Percentiles rank a stretch among this genome's conserved stretches.
phyloP scores from a whole-genome alignment of 208 protist genomes.

The Strigomonas oncopelti region DNA sequence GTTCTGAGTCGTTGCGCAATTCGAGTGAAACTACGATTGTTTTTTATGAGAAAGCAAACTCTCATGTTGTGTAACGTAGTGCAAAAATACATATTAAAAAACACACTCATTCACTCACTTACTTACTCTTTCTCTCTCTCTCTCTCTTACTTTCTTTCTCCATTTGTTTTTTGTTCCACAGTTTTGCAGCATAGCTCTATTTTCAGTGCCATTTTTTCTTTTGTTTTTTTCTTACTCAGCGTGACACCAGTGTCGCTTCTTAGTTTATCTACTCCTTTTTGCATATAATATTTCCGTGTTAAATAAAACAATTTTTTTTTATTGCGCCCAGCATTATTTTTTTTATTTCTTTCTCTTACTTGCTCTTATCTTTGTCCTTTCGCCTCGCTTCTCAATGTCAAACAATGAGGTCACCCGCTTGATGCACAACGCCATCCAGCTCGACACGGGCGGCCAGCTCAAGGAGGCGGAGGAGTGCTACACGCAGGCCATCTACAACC shows the following conservation, averaged over 20 bases:
- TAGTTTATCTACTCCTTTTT: not conserved
- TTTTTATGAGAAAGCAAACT: too few relatives aligned
- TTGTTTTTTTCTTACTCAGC: slow-evolving; percentile 10
- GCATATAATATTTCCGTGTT: not conserved
- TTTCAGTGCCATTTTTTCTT: not conserved
- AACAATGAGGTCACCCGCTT: slow-evolving; percentile 14
- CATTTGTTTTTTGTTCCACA: slow-evolving; percentile 8
- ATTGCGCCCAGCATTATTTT: too few relatives aligned
- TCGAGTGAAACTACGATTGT: too few relatives aligned
- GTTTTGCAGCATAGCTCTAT: slow-evolving; percentile 1
- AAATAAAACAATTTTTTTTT: too few relatives aligned
- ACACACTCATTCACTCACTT: too few relatives aligned
- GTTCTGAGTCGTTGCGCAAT: not conserved
- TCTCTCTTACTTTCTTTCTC: slow-evolving; percentile 5
- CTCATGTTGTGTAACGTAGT: not conserved
- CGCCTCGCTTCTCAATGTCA: not conserved
- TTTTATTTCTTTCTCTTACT: slow-evolving; percentile 1
- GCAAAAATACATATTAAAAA: slow-evolving; percentile 8
- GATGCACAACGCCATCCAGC: slow-evolving; percentile 52
- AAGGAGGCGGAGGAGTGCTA: slow-evolving; percentile 74
- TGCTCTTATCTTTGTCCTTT: not conserved
- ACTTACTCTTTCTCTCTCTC: too few relatives aligned
- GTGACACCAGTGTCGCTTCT: too few relatives aligned
- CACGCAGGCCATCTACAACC: slow-evolving; percentile 43
- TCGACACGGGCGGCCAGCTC: slow-evolving; percentile 41